Evolutionary conservation across 2,329 filamentous ascomycete species (phyloP).

Genomic region (Trichoderma endophyticum): DNA sequence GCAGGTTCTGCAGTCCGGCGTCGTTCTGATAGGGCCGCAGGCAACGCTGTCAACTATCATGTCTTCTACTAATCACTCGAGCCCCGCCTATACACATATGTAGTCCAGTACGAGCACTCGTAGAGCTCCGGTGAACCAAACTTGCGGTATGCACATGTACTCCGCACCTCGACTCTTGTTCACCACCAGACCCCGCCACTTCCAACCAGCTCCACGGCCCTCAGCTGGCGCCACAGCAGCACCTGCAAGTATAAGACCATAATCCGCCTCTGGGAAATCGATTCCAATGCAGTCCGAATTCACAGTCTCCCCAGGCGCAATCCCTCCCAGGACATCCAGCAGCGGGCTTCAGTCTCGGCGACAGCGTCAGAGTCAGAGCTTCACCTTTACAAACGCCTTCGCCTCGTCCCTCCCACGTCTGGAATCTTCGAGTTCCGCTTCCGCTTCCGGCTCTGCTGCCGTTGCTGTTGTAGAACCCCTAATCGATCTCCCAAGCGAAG

Average conservation of each 20-base stretch:
- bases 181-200: neutral
- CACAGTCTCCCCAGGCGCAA: constrained; percentile 52
- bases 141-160: neutral
- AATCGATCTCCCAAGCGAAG: constrained; percentile 43
- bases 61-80: neutral
- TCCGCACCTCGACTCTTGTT: neutral
- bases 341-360: constrained; percentile 26
- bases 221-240: neutral
- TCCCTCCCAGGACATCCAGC: constrained; percentile 70
- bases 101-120: neutral
- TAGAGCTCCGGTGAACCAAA: neutral
- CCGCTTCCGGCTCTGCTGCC: constrained; percentile 18
- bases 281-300: neutral
- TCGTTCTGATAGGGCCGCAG: neutral
- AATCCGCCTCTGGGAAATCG: neutral
- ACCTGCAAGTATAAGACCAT: neutral
- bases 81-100: neutral
- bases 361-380: constrained; percentile 23
- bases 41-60: neutral
- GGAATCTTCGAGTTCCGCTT: constrained; percentile 1
- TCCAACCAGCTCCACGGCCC: neutral
- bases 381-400: constrained; percentile 4
- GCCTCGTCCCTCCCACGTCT: constrained; percentile 22
- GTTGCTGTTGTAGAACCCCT: constrained; percentile 48
- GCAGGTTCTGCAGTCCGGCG: neutral